Conservation (phyloP, 768 basidiomycete genomes). For the Russula dissimulans region DNA sequence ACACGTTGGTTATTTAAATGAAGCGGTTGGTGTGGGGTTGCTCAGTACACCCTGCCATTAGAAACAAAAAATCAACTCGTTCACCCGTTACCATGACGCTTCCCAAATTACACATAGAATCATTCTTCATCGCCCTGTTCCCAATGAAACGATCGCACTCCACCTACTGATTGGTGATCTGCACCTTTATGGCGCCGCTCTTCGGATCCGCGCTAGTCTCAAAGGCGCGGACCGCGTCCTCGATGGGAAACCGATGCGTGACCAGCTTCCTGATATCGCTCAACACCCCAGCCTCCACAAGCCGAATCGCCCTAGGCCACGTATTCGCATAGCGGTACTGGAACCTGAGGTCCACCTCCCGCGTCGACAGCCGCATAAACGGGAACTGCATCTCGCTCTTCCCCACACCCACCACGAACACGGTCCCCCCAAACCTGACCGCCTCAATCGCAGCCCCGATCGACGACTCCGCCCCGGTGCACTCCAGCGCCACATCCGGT, state of each 20-base stretch:
- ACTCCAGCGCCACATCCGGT: constrained; percentile 46
- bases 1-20: too few relatives aligned
- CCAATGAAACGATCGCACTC: too few relatives aligned
- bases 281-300: constrained; percentile 61
- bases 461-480: constrained; percentile 56
- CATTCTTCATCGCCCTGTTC: too few relatives aligned
- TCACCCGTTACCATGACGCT: too few relatives aligned
- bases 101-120: too few relatives aligned
- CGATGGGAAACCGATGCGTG: constrained; percentile 65
- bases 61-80: too few relatives aligned
- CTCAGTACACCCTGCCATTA: too few relatives aligned
- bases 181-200: constrained; percentile 63
- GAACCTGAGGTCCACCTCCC: constrained; percentile 61
- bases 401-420: constrained; percentile 64
- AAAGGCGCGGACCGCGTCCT: constrained; percentile 71
- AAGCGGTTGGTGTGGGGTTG: too few relatives aligned
- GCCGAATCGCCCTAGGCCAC: constrained; percentile 79
- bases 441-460: constrained; percentile 42
- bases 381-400: constrained; percentile 56
- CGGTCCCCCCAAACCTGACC: constrained; percentile 53
- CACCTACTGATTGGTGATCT: constrained; percentile 31
- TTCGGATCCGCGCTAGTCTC: constrained; percentile 60
- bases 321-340: constrained; percentile 63
- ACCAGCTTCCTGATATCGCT: constrained; percentile 70
- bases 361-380: constrained; percentile 64